phyloP scores from a whole-genome alignment of 1,284 basidiomycete genomes.

The Rhodotorula sp. region DNA sequence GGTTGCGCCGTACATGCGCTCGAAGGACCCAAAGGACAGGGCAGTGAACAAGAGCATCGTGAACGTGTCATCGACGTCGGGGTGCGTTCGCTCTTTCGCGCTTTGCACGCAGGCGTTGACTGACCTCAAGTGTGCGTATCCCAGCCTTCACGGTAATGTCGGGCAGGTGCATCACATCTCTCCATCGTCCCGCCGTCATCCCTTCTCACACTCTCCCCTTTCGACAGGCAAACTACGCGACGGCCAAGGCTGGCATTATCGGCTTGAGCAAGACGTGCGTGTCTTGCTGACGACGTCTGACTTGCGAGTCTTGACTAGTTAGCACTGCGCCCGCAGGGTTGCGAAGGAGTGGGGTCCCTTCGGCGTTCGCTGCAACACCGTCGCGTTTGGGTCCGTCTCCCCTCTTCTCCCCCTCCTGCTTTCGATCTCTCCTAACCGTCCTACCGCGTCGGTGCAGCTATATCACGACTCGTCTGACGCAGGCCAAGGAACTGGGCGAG shows the following conservation, averaged over 20 bases:
- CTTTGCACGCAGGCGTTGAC: neutral
- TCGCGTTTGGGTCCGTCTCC: conserved; percentile 70
- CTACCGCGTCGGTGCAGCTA: conserved; percentile 11
- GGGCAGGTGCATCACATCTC: conserved; percentile 56
- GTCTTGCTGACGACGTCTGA: too few relatives aligned
- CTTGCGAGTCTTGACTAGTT: neutral
- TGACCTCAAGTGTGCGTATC: conserved; percentile 56
- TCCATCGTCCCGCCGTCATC: neutral
- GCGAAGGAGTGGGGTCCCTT: conserved; percentile 80
- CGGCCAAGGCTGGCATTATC: conserved; percentile 68
- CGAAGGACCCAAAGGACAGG: conserved; percentile 61
- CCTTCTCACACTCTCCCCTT: neutral
- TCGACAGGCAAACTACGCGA: conserved; percentile 64
- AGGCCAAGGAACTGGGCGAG: conserved; percentile 72
- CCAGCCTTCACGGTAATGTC: conserved; percentile 78
- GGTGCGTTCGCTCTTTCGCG: conserved; percentile 50
- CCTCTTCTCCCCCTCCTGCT: conserved; percentile 54
- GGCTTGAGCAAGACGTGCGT: conserved; percentile 61
- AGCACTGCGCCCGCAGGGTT: conserved; percentile 46
- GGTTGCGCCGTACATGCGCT: conserved; percentile 78
- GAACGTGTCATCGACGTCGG: conserved; percentile 69
- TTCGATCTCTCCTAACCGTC: neutral
- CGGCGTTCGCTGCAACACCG: conserved; percentile 75
- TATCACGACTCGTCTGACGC: conserved; percentile 51
- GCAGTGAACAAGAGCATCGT: conserved; percentile 72